Evolutionary conservation across 139 green algal genomes (phyloP), one percentile per base, ranked within the genome.

Genomic region (Chlorokybus atmophyticus): DNA sequence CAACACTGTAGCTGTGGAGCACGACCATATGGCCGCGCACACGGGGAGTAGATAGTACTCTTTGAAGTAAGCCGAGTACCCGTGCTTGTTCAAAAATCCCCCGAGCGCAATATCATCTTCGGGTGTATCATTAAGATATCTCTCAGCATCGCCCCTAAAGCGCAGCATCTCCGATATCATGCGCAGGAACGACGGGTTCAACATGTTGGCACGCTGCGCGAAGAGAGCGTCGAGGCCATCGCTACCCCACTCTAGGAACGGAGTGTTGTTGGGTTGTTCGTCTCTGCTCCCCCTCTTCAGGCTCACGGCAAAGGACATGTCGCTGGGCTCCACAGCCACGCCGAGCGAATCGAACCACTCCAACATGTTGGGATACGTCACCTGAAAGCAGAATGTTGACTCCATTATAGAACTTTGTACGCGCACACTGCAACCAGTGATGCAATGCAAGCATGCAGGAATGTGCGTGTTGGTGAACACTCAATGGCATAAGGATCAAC

Each of bases 11-110:
- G 65, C 55, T 3, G 82, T 80, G 8, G 84, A 79, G 27, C 92
- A 83, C 56, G 80, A 93, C 90, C 90, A 97, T 3, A 97, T 88
- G 8, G 87, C 85, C 0, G 88, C 89, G 49, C 90, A 97, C 87
- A 97, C 95, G 38, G 90, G 90, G 50, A 92, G 56, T 31, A 94
- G 60, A 53, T 94, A 94, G 72, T 84, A 44, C 35, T 14, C 10
- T 14, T 21, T 44, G 35, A 24, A 38, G 24, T 19, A 58, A n/a
- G 49, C 44, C n/a, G 24, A 52, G 21, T 14, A 44, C 10, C 10
- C 35, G 35, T 10, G 10, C 35, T 21, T 44, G 35, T 10, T 44
- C 35, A 44, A 14, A 10, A 44, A 44, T 14, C 10, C 10, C 35
- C 10, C 10, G 35, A 10, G 14, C 10, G 14, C 14, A 44, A 44